Base-by-base conservation (phyloP, 805 yeast genomes). In the Yarrowia porcina region DNA sequence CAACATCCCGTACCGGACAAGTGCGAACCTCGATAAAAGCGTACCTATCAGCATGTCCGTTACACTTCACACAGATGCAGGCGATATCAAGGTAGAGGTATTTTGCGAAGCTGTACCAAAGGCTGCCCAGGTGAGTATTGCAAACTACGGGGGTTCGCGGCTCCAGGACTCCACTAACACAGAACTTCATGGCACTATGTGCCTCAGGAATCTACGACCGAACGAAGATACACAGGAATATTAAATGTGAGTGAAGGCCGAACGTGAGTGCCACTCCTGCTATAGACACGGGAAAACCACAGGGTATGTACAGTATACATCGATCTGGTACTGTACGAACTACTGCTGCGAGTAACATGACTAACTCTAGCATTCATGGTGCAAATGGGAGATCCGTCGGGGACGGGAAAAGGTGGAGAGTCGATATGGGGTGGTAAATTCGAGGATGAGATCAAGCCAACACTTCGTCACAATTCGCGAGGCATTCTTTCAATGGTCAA, bases 401-500 rank as follows among this genome's bases (percentile, higher is more conserved):
- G 75, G 13, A 73, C 75, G 3, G 76, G 76, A 6, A 68, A 72
- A 41, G 76, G 76, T 6, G 76, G 76, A 12, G 69, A 66, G 38
- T 70, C 78, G 10, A 87, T 84, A 66, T 87, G 84, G 78, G 72
- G 72, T 15, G 69, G 70, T 15, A 66, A 68, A 63, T 72, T 69
- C 52, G 66, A 61, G 65, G 79, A 67, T 61, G 76, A 73, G 50
- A 69, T 72, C 47, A 60, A 67, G 30, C 68, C 71, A 10, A 67
- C 73, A 1, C 83, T 84, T 79, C 84, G 77, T 69, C 96, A 90
- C 77, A 83, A 82, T 77, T 83, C 81, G 74, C 87, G 93, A 68
- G 96, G 96, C 74, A 79, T 89, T 69, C 79, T 90, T 69, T 86
- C 94, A 39, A 90, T 90, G 97, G 97, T 96, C 67, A 90, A 90